Percentiles rank a stretch among this genome's conserved stretches.
These are phyloP conservation scores for Alternaria rosae DNA, from an alignment of 2,329 filamentous ascomycete species.

Conservation along the genomic window DNA sequence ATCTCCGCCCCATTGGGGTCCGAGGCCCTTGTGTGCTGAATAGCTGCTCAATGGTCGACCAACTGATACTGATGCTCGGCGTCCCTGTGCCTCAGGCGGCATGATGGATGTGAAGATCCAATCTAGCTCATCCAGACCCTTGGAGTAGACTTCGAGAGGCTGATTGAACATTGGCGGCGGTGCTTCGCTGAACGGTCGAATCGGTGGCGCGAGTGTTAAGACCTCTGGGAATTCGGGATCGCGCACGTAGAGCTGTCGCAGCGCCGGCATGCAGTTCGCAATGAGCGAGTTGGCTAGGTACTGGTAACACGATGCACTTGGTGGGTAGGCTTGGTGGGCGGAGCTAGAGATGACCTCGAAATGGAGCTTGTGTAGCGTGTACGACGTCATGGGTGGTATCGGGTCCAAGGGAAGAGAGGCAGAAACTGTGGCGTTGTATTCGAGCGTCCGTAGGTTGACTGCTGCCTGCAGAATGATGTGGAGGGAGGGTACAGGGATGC, in stretches of 20 bases:
- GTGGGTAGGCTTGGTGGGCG: conserved; percentile 62
- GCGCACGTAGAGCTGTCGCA: conserved; percentile 83
- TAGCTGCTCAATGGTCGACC: conserved; percentile 57
- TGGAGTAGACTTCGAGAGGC: conserved; percentile 69
- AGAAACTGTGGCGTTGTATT: conserved; percentile 64
- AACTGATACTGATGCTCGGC: conserved; percentile 50
- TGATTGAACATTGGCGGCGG: conserved; percentile 58
- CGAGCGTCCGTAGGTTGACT: conserved; percentile 65
- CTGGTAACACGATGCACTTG: conserved; percentile 73
- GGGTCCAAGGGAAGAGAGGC: conserved; percentile 64
- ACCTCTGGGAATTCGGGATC: conserved; percentile 84
- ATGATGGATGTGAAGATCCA: conserved; percentile 72
- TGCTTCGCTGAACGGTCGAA: conserved; percentile 58
- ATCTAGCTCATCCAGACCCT: conserved; percentile 71
- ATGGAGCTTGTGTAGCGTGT: conserved; percentile 74
- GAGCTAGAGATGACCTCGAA: conserved; percentile 78
- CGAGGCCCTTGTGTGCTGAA: conserved; percentile 55
- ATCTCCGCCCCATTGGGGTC: conserved; percentile 66
- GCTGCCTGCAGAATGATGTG: conserved; percentile 67
- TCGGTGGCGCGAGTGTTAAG: conserved; percentile 75
- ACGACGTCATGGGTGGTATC: conserved; percentile 71
- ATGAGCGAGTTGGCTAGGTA: conserved; percentile 87
- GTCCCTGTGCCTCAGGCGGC: conserved; percentile 56
- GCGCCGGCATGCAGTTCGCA: conserved; percentile 73
- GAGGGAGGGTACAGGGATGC: conserved; percentile 69